Evolutionary conservation across 2,329 filamentous ascomycete species (phyloP), one percentile per base, ranked within the genome.

Genomic region (Monosporascus sp.): DNA sequence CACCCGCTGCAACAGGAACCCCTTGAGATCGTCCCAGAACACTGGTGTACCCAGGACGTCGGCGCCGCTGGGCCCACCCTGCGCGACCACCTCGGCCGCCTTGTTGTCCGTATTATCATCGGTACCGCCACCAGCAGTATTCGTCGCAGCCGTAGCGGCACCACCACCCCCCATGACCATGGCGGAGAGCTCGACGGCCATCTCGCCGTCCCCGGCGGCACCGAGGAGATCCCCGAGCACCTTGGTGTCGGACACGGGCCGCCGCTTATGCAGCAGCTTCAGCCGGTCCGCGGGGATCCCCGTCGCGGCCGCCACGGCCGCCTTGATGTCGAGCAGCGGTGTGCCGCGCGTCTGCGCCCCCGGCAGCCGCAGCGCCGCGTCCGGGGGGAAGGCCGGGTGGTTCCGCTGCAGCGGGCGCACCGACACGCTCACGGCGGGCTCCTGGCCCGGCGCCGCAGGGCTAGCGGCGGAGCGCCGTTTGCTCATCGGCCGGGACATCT

Each of bases 81-180:
- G 77, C 50, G 79, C 79, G 43, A 73, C 75, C 46, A 71, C 61
- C 36, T 68, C 74, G 48, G 72, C 68, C 9, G 67, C 63, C 38
- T 35, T 35, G 11, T 14, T 5, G 11, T 35, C 31, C 31, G 31
- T 35, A 11, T 14, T 14, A 35, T 35, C 11, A 14, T 35, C 31
- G 14, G 31, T 9, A 5, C 31, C 31, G 31, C 31, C 11, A 14
- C 31, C 8, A 31, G 20, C 63, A 18, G 68, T 68, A n/a, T 65
- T 66, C 38, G 60, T 67, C 1, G 56, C 67, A 39, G 74, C 62
- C n/a, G 71, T 69, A 24, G 74, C 72, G 22, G 78, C 83, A 17
- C 89, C 91, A 5, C 88, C 82, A 15, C 90, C 91, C 3, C 88
- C 89, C 67, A 96, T 83, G 20, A 97, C 79, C 91, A 97, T 97